phyloP scores from a whole-genome alignment of 2,329 filamentous ascomycete species.

The Thielaviopsis ethacetica region DNA sequence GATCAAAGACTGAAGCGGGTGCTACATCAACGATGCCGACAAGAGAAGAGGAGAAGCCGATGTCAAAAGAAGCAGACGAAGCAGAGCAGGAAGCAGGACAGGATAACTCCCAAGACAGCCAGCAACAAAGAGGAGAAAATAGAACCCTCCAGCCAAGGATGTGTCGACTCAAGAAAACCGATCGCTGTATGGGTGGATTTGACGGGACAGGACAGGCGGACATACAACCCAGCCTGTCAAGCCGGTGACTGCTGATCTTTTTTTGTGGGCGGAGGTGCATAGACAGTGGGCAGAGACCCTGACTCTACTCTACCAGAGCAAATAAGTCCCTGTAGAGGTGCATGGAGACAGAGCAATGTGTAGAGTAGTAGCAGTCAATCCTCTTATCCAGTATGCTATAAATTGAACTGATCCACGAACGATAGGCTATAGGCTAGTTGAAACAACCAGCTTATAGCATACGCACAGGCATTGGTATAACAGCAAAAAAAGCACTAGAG shows the following conservation, averaged over 20 bases:
- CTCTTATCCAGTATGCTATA: neutral
- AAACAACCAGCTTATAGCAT: neutral
- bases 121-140: neutral
- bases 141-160: neutral
- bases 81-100: neutral
- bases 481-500: neutral
- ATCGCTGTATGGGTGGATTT: neutral
- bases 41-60: conserved; percentile 1
- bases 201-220: neutral
- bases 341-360: neutral
- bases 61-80: neutral
- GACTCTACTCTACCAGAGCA: neutral
- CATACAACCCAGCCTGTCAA: neutral
- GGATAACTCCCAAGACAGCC: neutral
- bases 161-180: neutral
- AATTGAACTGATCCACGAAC: neutral
- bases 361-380: neutral
- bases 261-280: neutral
- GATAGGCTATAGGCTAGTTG: neutral
- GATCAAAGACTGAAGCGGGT: neutral
- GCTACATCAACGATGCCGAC: neutral
- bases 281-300: neutral
- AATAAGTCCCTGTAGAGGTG: neutral
- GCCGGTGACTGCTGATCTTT: neutral
- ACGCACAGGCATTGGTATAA: neutral